Evolutionary conservation across 345 rosid species (phyloP), one percentile per base, ranked within the genome.

Genomic region (Pugionium cornutum): DNA sequence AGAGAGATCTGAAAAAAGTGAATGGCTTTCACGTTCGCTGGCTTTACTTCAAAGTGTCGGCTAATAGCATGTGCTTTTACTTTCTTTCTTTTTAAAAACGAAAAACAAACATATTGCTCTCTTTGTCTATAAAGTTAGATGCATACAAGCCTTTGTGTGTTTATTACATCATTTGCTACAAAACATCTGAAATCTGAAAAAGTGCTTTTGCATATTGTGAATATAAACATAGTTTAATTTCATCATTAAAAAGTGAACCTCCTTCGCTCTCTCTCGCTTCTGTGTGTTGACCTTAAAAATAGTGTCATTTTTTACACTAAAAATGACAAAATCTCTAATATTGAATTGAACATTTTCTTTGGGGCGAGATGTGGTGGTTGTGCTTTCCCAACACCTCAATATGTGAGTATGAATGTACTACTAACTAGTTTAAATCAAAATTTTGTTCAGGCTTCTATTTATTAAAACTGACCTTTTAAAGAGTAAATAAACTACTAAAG

Each of bases 21-120:
- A 42, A 40, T 34, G 61, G 58, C 40, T 41, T 57, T 72, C 66
- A 72, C 70, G 66, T 58, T 56, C 30, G 66, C 66, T 72, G 66
- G 40, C 70, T 64, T 64, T 58, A 42, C 76, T 65, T 64, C 70
- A 72, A 39, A 57, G 59, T 58, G 70, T 65, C 70, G 65, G 70
- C 55, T 34, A 41, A 28, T 47, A 30, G 53, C 43, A 71, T 64
- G 47, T 64, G 47, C 59, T 43, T 64, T 48, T 4, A 29, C 28
- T 18, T 53, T 70, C 53, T 60, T 35, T 25, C 63, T 35, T 7
- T 54, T 57, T 10, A n/a, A 52, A 52, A 41, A 11, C 45, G 2
- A 30, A 9, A 9, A 2, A 5, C 9, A 6, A 35, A 35, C n/a
- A 4, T 30, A 69, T 70, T 42, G 39, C 47, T 44, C 53, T 60